Conservation (phyloP, 352 stramenopile genomes). For the Phytophthora pini region DNA sequence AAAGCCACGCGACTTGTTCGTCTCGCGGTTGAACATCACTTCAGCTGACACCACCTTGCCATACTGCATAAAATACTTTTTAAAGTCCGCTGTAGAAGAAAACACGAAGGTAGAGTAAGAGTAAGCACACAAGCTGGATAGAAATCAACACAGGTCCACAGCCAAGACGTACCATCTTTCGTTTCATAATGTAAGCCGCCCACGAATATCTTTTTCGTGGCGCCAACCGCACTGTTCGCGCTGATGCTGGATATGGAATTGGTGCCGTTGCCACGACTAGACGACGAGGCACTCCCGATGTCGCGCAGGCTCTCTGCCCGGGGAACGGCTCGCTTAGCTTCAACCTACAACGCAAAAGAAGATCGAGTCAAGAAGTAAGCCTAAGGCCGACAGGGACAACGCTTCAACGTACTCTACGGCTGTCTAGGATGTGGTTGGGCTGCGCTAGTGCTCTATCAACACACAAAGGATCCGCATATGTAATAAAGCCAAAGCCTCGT, state of each 20-base stretch:
- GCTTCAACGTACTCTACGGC: slow-evolving; percentile 66
- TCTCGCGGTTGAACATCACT: slow-evolving; percentile 96
- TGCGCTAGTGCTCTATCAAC: slow-evolving; percentile 91
- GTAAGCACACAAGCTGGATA: no score
- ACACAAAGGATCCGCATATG: slow-evolving; percentile 87
- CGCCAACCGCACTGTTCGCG: slow-evolving; percentile 64
- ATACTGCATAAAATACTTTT: slow-evolving; percentile 93
- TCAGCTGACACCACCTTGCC: slow-evolving; percentile 93
- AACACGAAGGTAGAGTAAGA: no score
- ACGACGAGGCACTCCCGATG: slow-evolving; percentile 46
- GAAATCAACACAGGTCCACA: no score
- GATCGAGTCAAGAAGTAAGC: slow-evolving; percentile 18
- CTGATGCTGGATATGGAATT: slow-evolving; percentile 62
- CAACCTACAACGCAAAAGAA: slow-evolving; percentile 63
- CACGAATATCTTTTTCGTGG: slow-evolving; percentile 94
- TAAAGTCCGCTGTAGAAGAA: slow-evolving; percentile 77
- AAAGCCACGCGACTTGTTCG: slow-evolving; percentile 94
- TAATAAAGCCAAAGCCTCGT: slow-evolving; percentile 94
- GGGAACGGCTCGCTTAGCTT: slow-evolving; percentile 92
- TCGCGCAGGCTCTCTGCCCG: slow-evolving; percentile 88
- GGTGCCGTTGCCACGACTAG: slow-evolving; percentile 59
- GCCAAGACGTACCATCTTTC: slow-evolving; percentile 80
- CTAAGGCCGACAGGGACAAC: neutral
- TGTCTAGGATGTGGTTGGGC: slow-evolving; percentile 92
- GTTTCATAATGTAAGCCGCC: slow-evolving; percentile 94